Conservation (phyloP, 2,329 filamentous ascomycete species). For the Hortaea sp. region DNA sequence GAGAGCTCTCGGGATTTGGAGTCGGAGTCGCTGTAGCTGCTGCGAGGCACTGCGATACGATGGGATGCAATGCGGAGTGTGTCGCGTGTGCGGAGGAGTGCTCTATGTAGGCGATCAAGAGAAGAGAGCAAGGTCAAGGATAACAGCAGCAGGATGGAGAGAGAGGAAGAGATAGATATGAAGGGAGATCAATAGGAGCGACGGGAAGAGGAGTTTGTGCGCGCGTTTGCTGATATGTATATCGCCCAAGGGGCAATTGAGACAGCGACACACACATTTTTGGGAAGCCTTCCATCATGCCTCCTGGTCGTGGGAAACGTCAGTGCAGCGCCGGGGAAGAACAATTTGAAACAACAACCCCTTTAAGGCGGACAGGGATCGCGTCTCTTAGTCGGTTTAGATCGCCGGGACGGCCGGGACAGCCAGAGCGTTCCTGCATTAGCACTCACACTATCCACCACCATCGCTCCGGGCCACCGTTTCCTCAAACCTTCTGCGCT, state of each 20-base stretch:
- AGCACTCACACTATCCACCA: background rate
- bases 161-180: background rate
- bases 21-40: background rate
- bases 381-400: too few species aligned
- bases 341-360: constrained; percentile 1
- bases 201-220: constrained; percentile 1
- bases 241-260: constrained; percentile 2
- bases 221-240: constrained; percentile 1
- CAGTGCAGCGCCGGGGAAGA: constrained; percentile 3
- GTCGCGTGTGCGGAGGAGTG: background rate
- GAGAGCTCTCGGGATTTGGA: background rate
- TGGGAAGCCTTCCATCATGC: constrained; percentile 1
- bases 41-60: background rate
- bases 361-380: constrained; percentile 1
- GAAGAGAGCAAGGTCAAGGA: background rate
- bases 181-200: background rate
- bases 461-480: constrained; percentile 2
- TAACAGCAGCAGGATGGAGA: background rate
- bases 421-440: constrained; percentile 1
- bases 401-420: background rate
- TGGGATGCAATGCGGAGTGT: background rate
- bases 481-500: constrained; percentile 3
- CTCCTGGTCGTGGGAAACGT: constrained; percentile 3
- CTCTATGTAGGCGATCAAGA: background rate
- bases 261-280: constrained; percentile 1